Conservation (phyloP, 2,329 filamentous ascomycete genomes). For the Hypoxylon sp. region DNA sequence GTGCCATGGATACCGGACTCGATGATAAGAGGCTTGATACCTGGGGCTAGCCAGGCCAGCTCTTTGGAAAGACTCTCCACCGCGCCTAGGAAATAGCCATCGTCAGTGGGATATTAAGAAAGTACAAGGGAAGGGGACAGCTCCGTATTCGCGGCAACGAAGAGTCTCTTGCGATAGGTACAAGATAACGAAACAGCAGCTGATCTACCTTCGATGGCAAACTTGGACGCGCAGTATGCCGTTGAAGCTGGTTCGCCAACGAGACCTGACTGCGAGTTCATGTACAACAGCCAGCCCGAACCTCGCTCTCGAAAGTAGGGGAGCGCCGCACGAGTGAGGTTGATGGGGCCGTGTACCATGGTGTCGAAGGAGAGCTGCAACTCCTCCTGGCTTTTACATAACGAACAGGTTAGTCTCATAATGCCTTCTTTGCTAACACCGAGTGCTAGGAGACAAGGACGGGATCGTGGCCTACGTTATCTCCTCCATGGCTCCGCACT, state of each 20-base stretch:
- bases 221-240: slow-evolving; percentile 16
- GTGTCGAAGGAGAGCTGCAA: neutral
- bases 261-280: slow-evolving; percentile 23
- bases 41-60: slow-evolving; percentile 42
- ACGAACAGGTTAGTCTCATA: neutral
- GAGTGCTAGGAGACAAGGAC: neutral
- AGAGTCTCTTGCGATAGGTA: too few species aligned
- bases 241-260: slow-evolving; percentile 18
- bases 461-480: slow-evolving; percentile 26
- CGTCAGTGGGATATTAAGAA: neutral
- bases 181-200: too few species aligned
- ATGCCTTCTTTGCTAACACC: neutral
- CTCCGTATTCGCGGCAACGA: too few species aligned
- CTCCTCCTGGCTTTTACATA: neutral
- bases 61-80: slow-evolving; percentile 46
- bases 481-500: slow-evolving; percentile 43
- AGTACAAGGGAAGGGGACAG: too few species aligned
- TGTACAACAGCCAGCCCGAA: slow-evolving; percentile 17
- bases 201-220: slow-evolving; percentile 20
- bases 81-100: slow-evolving; percentile 28
- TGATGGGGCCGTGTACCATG: slow-evolving; percentile 13
- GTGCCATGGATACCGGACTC: slow-evolving; percentile 47
- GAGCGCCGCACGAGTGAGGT: slow-evolving; percentile 18
- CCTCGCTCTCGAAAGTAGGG: slow-evolving; percentile 23
- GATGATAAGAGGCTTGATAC: slow-evolving; percentile 49